These are phyloP conservation scores for Globisporangium yorkense DNA, from an alignment of 352 stramenopile genomes.

Conservation along the genomic window DNA sequence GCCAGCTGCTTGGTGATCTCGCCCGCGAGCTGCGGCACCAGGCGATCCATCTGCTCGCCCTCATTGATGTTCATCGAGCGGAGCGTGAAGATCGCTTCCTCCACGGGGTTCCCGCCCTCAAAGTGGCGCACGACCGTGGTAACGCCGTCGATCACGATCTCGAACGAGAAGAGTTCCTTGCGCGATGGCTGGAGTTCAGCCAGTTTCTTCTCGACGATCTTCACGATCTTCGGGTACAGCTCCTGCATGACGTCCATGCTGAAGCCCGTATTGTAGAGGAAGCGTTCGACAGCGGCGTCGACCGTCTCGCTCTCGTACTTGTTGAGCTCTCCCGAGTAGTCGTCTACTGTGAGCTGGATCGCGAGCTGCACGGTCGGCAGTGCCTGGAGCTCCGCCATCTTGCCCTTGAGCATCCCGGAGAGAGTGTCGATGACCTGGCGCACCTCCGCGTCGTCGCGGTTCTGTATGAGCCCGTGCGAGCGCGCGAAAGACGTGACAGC, in stretches of 20 bases:
- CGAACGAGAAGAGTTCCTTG: slow-evolving; percentile 58
- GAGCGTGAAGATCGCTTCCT: slow-evolving; percentile 53
- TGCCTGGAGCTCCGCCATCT: slow-evolving; percentile 47
- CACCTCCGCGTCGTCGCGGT: slow-evolving; percentile 40
- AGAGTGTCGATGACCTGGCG: slow-evolving; percentile 60
- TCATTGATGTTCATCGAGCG: slow-evolving; percentile 36
- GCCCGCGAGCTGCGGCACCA: slow-evolving; percentile 53
- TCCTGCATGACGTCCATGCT: slow-evolving; percentile 57
- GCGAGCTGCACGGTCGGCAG: slow-evolving; percentile 46
- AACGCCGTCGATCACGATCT: slow-evolving; percentile 42
- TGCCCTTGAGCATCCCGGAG: slow-evolving; percentile 56
- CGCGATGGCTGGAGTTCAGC: slow-evolving; percentile 40
- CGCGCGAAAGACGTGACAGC: slow-evolving; percentile 56
- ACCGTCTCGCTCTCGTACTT: slow-evolving; percentile 59
- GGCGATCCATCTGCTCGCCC: slow-evolving; percentile 40
- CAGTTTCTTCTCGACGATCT: slow-evolving; percentile 53
- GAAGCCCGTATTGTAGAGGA: slow-evolving; percentile 52
- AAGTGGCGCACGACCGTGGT: slow-evolving; percentile 59
- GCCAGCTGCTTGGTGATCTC: slow-evolving; percentile 44
- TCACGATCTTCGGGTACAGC: slow-evolving; percentile 53
- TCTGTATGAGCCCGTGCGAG: slow-evolving; percentile 45
- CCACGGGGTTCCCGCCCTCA: slow-evolving; percentile 44
- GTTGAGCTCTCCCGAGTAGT: slow-evolving; percentile 34
- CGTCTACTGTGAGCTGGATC: slow-evolving; percentile 55
- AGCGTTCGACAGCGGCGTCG: slow-evolving; percentile 58